phyloP scores from a whole-genome alignment of 2,329 filamentous ascomycete species.

The Aspergillus carbonarius region DNA sequence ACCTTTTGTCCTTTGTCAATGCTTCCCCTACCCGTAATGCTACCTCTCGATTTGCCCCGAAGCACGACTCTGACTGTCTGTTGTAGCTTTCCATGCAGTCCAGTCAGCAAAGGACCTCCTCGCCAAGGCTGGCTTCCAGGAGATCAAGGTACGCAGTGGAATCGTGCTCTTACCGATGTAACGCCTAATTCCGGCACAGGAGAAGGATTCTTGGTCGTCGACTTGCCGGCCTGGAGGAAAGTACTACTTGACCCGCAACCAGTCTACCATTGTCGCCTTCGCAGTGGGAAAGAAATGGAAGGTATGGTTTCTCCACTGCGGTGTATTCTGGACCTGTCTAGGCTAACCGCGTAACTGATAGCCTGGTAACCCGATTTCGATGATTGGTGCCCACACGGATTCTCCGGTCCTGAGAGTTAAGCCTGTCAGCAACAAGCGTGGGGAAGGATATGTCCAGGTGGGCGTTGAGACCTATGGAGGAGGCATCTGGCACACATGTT shows the following conservation, averaged over 20 bases:
- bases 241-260: slow-evolving; percentile 94
- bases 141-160: slow-evolving; percentile 62
- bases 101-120: slow-evolving; percentile 73
- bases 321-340: background rate
- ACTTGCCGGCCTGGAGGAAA: slow-evolving; percentile 81
- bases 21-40: slow-evolving; percentile 83
- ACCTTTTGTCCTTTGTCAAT: slow-evolving; percentile 93
- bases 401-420: slow-evolving; percentile 90
- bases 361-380: slow-evolving; percentile 83
- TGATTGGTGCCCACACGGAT: slow-evolving; percentile 95
- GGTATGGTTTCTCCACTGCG: slow-evolving; percentile 30
- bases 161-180: background rate
- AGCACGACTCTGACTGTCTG: background rate
- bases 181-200: slow-evolving; percentile 44
- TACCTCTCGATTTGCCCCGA: slow-evolving; percentile 1
- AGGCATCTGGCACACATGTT: slow-evolving; percentile 91
- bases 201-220: slow-evolving; percentile 84
- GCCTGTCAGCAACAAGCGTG: slow-evolving; percentile 85
- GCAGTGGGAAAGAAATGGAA: slow-evolving; percentile 88
- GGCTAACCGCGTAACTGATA: slow-evolving; percentile 17
- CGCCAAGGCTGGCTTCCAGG: slow-evolving; percentile 78
- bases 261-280: slow-evolving; percentile 88
- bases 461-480: slow-evolving; percentile 97
- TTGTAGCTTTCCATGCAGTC: slow-evolving; percentile 87
- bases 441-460: slow-evolving; percentile 86